Evolutionary conservation across 345 rosid species (phyloP).

Genomic region (Zanthoxylum bungeanum): DNA sequence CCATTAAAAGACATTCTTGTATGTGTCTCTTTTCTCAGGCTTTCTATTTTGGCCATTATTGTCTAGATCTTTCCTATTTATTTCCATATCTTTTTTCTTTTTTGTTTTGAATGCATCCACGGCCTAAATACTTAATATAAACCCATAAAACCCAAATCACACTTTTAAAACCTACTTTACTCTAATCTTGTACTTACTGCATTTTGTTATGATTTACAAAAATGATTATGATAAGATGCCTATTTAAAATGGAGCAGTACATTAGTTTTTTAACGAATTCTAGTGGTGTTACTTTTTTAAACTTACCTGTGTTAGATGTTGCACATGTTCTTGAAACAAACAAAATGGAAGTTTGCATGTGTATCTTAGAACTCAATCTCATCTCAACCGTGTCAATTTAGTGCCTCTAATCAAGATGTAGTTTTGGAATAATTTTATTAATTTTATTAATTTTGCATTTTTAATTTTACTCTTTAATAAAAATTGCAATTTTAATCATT

Average conservation of each 20-base stretch:
- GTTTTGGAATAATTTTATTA: not conserved
- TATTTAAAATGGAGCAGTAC: not conserved
- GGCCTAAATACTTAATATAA: not conserved
- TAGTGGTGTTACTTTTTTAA: not conserved
- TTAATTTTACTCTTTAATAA: not conserved
- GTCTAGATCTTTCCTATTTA: not conserved
- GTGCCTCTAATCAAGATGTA: not conserved
- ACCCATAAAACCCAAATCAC: not conserved
- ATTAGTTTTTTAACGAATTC: not conserved
- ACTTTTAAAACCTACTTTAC: not conserved
- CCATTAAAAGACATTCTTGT: not conserved
- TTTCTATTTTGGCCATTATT: not conserved
- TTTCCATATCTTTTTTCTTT: not conserved
- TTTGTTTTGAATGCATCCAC: not conserved
- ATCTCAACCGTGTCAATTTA: not conserved
- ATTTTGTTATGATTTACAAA: not conserved
- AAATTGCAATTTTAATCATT: not conserved
- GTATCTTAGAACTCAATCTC: not conserved
- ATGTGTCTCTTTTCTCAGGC: not conserved
- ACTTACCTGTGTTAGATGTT: not conserved
- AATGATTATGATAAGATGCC: not conserved
- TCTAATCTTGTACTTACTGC: not conserved
- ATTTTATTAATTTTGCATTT: not conserved
- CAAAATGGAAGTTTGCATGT: not conserved
- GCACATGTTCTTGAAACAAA: not conserved